A percentile compares a stretch with the other conserved stretches of the same genome.
These are phyloP conservation scores for Verticillium nubilum DNA, from an alignment of 2,329 filamentous ascomycete genomes.

Conservation along the genomic window DNA sequence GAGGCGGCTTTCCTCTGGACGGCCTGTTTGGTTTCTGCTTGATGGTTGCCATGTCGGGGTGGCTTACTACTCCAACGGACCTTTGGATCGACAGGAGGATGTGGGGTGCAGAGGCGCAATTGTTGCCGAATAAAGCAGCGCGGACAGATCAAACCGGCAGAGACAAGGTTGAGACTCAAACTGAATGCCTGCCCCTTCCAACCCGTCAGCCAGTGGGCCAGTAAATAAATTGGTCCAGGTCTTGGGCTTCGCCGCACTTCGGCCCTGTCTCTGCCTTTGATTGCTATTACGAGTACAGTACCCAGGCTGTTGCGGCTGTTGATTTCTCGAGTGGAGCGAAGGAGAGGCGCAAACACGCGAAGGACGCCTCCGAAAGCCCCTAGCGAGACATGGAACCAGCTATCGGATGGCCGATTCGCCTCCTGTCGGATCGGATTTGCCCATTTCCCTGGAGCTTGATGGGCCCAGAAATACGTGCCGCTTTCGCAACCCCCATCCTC, in stretches of 20 bases:
- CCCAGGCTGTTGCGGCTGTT: not conserved
- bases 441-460: not conserved
- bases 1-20: not conserved
- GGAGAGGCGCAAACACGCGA: not conserved
- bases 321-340: not conserved
- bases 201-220: not conserved
- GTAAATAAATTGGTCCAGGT: not conserved
- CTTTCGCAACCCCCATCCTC: not conserved
- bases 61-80: not conserved
- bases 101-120: not conserved
- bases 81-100: not conserved
- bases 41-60: not conserved
- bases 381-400: not conserved
- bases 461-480: not conserved
- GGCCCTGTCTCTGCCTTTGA: not conserved
- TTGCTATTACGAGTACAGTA: not conserved
- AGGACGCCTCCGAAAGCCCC: not conserved
- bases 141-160: not conserved
- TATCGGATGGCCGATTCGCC: not conserved
- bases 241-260: not conserved
- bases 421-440: not conserved
- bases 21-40: not conserved
- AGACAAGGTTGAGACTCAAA: not conserved
- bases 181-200: not conserved
- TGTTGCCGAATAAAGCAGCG: not conserved